These are phyloP conservation scores for Rutidosis leptorrhynchoides DNA, from an alignment of 129 eudicot genomes.

Conservation along the genomic window DNA sequence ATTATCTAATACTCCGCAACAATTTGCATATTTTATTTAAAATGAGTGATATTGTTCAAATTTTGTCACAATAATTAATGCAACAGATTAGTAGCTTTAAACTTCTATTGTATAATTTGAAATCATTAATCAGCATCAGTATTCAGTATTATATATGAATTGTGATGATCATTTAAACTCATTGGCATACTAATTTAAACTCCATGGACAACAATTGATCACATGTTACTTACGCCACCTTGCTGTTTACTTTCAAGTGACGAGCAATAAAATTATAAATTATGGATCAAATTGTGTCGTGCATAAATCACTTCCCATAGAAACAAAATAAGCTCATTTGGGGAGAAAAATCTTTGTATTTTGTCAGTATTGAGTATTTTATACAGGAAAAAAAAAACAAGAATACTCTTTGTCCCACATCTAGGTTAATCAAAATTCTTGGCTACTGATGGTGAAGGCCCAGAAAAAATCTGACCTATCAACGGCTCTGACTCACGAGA, in stretches of 20 bases:
- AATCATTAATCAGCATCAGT: too few relatives aligned
- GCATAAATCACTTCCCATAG: not conserved
- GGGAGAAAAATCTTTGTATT: not conserved
- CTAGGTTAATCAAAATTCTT: constrained; percentile 1
- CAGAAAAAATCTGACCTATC: constrained; percentile 47
- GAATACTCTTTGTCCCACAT: not conserved
- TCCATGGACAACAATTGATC: not conserved
- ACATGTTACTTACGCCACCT: not conserved
- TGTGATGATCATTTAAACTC: not conserved
- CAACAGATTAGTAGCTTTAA: too few relatives aligned
- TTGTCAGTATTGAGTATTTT: constrained; percentile 1
- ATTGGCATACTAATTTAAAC: not conserved
- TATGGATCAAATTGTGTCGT: not conserved
- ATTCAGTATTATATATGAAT: too few relatives aligned
- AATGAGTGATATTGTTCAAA: too few relatives aligned
- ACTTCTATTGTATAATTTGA: too few relatives aligned
- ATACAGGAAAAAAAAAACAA: constrained; percentile 4
- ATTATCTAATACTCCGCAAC: too few relatives aligned
- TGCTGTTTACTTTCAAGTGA: not conserved
- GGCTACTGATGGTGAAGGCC: constrained; percentile 39
- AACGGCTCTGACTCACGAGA: constrained; percentile 54
- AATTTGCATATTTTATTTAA: too few relatives aligned
- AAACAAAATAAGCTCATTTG: not conserved
- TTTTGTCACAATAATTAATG: too few relatives aligned
- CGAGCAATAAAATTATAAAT: not conserved